Base-by-base conservation (phyloP, 768 basidiomycete genomes). In the Xerocomellus intermedius region DNA sequence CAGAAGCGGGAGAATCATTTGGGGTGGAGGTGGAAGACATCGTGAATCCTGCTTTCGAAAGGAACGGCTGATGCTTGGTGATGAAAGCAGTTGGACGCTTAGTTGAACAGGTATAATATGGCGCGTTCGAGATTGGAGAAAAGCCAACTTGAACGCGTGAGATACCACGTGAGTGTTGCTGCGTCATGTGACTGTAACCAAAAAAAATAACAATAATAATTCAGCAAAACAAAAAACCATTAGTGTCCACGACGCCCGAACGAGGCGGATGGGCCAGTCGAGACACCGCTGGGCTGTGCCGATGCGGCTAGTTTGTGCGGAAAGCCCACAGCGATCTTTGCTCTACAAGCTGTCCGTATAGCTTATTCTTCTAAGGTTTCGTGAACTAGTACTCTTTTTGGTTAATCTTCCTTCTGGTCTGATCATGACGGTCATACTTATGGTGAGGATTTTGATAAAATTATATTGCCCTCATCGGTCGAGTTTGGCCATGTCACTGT, bases 11-110 rank as follows among this genome's bases (percentile, higher is more conserved):
- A 39, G 89, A 89, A 59, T 87, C 85, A 55, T 75, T 82, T 56
- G 87, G 84, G 22, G 86, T 82, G 33, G 81, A 61, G 17, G 79
- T 75, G 36, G 75, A 57, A 48, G 84, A 77, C 71, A 87, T 88
- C 73, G 77, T 78, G 59, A 26, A 16, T 14, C 5, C 12, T 43
- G 38, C 8, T 61, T 39, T 49, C n/a, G 22, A 52, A 30, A 30
- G 24, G 21, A 22, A 32, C 21, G 42, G 24, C 28, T 37, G 32
- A 35, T 17, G 46, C 4, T 16, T 35, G 33, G 14, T 9, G 16
- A 37, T 8, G 30, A 53, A 30, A 37, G 50, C 38, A 49, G 48
- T 48, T 59, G 51, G 42, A 33, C 32, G 59, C 24, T 43, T 4
- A 19, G 56, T 48, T 41, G 52, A 52, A 41, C 48, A 26, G 5